Evolutionary conservation across 345 rosid species (phyloP).

Genomic region (Eutrema japonicum): DNA sequence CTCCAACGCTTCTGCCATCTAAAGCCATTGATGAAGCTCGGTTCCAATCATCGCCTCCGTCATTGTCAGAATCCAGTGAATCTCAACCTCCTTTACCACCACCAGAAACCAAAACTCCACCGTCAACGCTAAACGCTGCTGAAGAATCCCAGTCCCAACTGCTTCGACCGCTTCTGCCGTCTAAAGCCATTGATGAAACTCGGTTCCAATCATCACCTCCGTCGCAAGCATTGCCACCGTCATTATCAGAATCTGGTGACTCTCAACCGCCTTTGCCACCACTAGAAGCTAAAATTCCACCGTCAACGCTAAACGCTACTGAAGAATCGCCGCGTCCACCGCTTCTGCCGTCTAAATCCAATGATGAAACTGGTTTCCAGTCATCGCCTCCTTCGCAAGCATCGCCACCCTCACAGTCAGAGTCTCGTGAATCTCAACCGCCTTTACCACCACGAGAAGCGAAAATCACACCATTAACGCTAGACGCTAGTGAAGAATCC

Average conservation of each 20-base stretch:
- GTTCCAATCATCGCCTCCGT: neutral
- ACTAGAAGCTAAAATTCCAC: neutral
- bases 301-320: neutral
- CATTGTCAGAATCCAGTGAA: slow-evolving; percentile 9
- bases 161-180: neutral
- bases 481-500: neutral
- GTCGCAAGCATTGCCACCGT: neutral
- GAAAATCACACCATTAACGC: neutral
- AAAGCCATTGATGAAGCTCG: neutral
- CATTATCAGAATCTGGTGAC: neutral
- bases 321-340: neutral
- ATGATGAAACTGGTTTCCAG: neutral
- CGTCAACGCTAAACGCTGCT: neutral
- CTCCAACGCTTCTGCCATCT: neutral
- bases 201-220: neutral
- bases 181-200: slow-evolving; percentile 19
- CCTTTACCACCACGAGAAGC: neutral
- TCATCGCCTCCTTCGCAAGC: neutral
- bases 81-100: slow-evolving; percentile 6
- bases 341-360: neutral
- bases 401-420: neutral
- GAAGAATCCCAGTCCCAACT: neutral
- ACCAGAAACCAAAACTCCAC: neutral
- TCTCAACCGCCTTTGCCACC: slow-evolving; percentile 7
- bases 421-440: neutral